Evolutionary conservation across 345 rosid genomes (phyloP).

Genomic region (Erucastrum elatum): DNA sequence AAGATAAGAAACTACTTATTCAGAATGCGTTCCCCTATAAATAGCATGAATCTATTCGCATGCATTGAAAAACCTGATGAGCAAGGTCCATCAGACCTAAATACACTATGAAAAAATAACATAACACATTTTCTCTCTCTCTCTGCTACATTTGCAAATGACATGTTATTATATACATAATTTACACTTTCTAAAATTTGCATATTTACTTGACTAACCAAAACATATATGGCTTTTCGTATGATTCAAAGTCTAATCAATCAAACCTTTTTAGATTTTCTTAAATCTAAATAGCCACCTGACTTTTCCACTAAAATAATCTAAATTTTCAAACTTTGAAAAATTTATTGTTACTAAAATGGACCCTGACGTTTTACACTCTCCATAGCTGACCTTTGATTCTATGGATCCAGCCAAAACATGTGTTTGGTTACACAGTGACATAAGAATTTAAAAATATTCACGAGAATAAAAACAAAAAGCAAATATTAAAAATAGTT

Average conservation of each 20-base stretch:
- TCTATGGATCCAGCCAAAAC: conserved; percentile 26
- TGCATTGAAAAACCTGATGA: no score
- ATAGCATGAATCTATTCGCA: no score
- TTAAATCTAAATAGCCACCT: conserved; percentile 7
- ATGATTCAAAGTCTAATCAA: conserved; percentile 25
- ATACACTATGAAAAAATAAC: no score
- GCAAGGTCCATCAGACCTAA: no score
- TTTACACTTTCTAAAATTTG: no score
- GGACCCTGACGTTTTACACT: conserved; percentile 36
- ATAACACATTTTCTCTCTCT: no score
- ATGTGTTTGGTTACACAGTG: conserved; percentile 18
- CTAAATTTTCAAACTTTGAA: conserved; percentile 13
- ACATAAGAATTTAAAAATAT: neutral
- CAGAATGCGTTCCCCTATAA: neutral
- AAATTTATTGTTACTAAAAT: neutral
- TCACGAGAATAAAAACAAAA: conserved; percentile 27
- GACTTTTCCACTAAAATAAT: conserved; percentile 11
- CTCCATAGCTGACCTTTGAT: conserved; percentile 36
- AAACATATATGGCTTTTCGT: conserved; percentile 27
- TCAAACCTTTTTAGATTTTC: neutral
- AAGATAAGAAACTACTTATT: no score
- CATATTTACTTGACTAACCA: neutral
- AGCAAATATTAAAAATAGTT: conserved; percentile 4
- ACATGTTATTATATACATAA: neutral
- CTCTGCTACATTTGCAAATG: no score